phyloP scores from a whole-genome alignment of 2,329 filamentous ascomycete species.

The Diaporthe amygdali region DNA sequence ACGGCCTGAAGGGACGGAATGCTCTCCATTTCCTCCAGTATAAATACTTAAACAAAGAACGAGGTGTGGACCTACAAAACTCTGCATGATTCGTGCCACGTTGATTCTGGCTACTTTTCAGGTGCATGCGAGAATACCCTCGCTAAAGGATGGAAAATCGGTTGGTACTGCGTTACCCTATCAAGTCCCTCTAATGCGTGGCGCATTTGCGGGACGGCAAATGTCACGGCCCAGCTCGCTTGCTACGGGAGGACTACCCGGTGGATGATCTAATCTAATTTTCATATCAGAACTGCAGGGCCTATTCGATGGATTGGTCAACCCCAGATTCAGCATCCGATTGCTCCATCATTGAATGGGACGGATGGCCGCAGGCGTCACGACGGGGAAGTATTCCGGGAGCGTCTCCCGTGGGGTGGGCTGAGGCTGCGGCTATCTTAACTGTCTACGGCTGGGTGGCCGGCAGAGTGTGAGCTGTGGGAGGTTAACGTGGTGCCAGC shows the following conservation, averaged over 20 bases:
- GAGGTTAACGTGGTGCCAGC: not conserved
- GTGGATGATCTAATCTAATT: not conserved
- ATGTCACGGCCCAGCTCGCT: not conserved
- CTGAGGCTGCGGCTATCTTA: not conserved
- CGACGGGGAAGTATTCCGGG: not conserved
- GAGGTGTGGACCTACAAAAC: not conserved
- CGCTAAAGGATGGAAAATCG: not conserved
- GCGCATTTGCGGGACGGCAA: not conserved
- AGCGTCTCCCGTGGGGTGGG: not conserved
- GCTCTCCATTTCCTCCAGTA: not conserved
- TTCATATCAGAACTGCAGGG: not conserved
- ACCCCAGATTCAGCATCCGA: not conserved
- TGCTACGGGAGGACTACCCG: not conserved
- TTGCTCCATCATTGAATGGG: not conserved
- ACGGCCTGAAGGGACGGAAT: not conserved
- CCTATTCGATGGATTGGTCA: not conserved
- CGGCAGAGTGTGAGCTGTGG: not conserved
- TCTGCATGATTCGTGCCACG: not conserved
- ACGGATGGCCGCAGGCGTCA: not conserved
- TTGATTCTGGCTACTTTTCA: not conserved
- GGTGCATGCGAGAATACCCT: not conserved
- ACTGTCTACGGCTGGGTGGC: not conserved
- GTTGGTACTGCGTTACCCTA: not conserved
- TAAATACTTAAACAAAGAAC: not conserved
- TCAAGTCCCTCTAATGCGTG: not conserved